Evolutionary conservation across 1,284 basidiomycete species (phyloP), one percentile per base, ranked within the genome.

Genomic region (Fomitopsis pinicola): DNA sequence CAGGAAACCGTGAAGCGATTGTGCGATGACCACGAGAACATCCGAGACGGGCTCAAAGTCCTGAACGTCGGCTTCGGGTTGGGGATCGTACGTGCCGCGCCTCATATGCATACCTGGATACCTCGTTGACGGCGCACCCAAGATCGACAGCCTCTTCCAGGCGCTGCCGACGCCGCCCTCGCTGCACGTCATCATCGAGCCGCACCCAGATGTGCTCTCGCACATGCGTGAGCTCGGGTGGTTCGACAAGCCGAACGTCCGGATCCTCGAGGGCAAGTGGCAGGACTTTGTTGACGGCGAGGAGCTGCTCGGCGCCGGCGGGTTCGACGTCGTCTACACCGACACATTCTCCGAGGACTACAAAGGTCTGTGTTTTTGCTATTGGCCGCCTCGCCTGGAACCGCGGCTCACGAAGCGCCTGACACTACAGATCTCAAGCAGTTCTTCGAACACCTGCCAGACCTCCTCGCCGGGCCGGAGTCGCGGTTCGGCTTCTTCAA

Each of bases 401-500:
- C 14, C 36, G 15, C 7, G 19, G 17, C 2, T 35, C 15, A 17
- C 48, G 28, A 28, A 8, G 15, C 28, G 35, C 26, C 8, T 12
- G 15, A 26, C 58, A 26, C 44, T 56, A 72, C 55, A 83, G 91
- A 92, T 64, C 80, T 98, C 42, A 86, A 86, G 67, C 76, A 78
- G 22, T 97, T 98, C 77, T 98, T 99, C 73, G 87, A 89, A 62
- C 78, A 84, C 56, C 75, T 98, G 1, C 94, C 94, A 0, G 84
- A 92, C 70, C 78, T 98, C 1, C 79, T 98, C n/a, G 81, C 84
- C 28, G 88, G 90, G 0, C 84, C 89, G 8, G 79, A 88, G 3
- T 88, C 92, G 19, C 79, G 87, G n/a, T 94, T 97, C 73, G 91
- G 94, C 61, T 99, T 98, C 78, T 99, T 98, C 83, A 95, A 99